Evolutionary conservation across 192 early-diverging fungal genomes (phyloP), one percentile per base, ranked within the genome.

Genomic region (Coemansia sp.): DNA sequence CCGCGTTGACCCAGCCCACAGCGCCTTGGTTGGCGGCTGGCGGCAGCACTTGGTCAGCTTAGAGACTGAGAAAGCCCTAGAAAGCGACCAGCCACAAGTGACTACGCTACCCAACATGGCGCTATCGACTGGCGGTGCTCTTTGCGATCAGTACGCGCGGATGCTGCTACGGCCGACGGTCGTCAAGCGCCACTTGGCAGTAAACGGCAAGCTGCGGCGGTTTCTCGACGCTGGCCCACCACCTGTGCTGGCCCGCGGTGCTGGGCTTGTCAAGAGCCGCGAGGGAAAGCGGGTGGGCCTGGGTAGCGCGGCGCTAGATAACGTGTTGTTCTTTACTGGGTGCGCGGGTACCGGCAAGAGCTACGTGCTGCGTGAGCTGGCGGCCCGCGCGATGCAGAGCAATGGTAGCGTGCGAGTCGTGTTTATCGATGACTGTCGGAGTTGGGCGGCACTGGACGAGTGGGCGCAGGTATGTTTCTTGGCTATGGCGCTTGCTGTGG

Each of bases 331-430:
- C 10, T 26, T 42, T 7, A 67, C 28, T 1, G 67, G 67, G 16
- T 55, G 47, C n/a, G 39, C 35, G 3, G 67, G 59, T 0, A 31
- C 37, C 13, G 67, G 67, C 28, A 69, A 69, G 35, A 69, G 41
- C 18, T 33, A 39, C 39, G 10, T 62, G 8, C 14, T 69, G 61
- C 10, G 45, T 1, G 67, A 69, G 58, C 47, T 69, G 31, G 67
- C 48, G 6, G 20, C 50, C 1, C 67, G 59, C 3, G 25, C 28
- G 5, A 33, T 62, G 20, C 3, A 28, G 4, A 34, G 13, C 47
- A 23, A 23, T 18, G 21, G n/a, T 6, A 31, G 57, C 8, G 48
- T 62, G n/a, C 60, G 67, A 0, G 18, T 69, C 11, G 67, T 62
- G 18, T 53, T 37, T 45, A 55, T 61, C 10, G 28, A 3, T 11